Evolutionary conservation across 108 stramenopile species (phyloP).

Genomic region (Tribonema minus): DNA sequence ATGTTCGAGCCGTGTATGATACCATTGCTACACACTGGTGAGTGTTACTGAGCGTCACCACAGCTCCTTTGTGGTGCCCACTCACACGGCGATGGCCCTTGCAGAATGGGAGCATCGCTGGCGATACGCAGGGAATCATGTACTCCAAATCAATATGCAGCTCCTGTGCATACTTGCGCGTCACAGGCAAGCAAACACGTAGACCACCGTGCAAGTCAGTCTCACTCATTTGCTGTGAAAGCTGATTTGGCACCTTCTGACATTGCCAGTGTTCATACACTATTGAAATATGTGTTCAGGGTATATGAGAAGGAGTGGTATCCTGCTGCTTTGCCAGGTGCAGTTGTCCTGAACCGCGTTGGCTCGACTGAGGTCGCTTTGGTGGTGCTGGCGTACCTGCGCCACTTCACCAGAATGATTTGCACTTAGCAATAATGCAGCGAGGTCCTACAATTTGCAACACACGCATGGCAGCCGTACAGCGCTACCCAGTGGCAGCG

Average conservation of each 20-base stretch:
- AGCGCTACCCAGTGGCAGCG: too few species aligned
- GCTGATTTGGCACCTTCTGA: neutral
- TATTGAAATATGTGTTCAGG: neutral
- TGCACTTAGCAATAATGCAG: too few species aligned
- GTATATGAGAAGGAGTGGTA: too few species aligned
- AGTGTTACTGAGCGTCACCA: neutral
- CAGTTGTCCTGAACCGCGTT: too few species aligned
- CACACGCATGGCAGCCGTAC: too few species aligned
- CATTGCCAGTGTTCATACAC: neutral
- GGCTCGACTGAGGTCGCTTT: too few species aligned
- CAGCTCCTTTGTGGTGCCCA: conserved; percentile 2
- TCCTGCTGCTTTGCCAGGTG: too few species aligned
- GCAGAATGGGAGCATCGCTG: neutral
- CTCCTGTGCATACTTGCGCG: neutral
- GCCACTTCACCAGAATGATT: too few species aligned
- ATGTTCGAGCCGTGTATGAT: conserved; percentile 84
- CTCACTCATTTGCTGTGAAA: neutral
- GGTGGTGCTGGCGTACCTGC: too few species aligned
- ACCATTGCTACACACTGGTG: conserved; percentile 84
- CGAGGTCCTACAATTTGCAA: too few species aligned
- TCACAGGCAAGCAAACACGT: neutral
- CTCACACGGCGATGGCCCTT: neutral
- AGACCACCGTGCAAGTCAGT: neutral
- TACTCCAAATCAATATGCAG: neutral
- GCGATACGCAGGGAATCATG: neutral